These are phyloP conservation scores for Fibroporia radiculosa DNA, from an alignment of 768 basidiomycete genomes.

Conservation along the genomic window DNA sequence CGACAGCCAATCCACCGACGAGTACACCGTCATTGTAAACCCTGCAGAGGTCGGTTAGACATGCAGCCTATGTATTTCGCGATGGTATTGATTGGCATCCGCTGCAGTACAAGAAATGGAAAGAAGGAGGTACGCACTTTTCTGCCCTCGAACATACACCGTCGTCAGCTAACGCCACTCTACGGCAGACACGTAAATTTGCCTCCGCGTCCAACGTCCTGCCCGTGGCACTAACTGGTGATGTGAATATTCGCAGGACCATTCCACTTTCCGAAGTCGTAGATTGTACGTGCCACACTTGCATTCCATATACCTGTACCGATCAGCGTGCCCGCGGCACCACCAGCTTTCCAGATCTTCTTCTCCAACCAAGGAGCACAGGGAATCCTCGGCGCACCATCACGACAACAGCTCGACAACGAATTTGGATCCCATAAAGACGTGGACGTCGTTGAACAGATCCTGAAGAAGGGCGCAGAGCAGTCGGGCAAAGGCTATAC, in stretches of 20 bases:
- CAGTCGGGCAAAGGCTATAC: constrained; percentile 44
- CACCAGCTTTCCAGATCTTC: constrained; percentile 71
- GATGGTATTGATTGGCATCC: background rate
- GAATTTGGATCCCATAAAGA: constrained; percentile 62
- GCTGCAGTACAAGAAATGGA: constrained; percentile 69
- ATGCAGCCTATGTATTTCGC: background rate
- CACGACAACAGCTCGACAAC: constrained; percentile 79
- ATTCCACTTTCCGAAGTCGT: constrained; percentile 71
- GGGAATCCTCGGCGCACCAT: constrained; percentile 65
- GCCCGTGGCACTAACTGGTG: constrained; percentile 6
- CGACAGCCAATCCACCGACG: constrained; percentile 60
- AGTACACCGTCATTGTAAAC: constrained; percentile 66
- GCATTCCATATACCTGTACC: background rate
- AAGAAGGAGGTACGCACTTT: constrained; percentile 55
- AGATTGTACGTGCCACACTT: constrained; percentile 50
- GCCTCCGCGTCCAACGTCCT: background rate
- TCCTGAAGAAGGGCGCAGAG: constrained; percentile 59
- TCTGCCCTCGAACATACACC: constrained; percentile 10
- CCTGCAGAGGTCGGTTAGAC: constrained; percentile 43
- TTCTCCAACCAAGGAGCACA: constrained; percentile 68
- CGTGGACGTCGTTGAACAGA: constrained; percentile 46
- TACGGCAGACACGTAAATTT: constrained; percentile 58
- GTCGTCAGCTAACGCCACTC: constrained; percentile 7
- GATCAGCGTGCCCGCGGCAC: background rate
- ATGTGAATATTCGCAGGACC: constrained; percentile 32